Conservation (phyloP, 176 grass and related monocot species). For the Zoysia pacifica region DNA sequence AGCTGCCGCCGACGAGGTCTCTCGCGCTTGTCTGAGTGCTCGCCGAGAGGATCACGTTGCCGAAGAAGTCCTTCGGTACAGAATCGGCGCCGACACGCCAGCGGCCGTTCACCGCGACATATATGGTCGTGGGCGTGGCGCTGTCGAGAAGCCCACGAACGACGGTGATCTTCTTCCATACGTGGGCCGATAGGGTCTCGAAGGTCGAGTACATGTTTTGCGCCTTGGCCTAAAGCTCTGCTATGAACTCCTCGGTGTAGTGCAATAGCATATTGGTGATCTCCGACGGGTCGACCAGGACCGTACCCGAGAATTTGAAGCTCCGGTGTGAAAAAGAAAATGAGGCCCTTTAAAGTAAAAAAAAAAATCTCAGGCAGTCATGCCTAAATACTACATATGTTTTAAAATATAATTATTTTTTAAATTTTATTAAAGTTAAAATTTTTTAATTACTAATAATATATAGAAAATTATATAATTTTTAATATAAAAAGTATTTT, state of each 20-base stretch:
- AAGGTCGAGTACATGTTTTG: slow-evolving; percentile 54
- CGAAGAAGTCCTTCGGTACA: slow-evolving; percentile 38
- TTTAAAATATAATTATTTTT: too few species aligned
- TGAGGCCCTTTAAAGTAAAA: too few species aligned
- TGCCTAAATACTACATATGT: too few species aligned
- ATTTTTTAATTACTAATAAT: too few species aligned
- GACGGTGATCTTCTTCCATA: slow-evolving; percentile 60
- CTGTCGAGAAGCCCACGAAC: slow-evolving; percentile 27
- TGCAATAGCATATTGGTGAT: slow-evolving; percentile 48
- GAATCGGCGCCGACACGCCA: slow-evolving; percentile 4
- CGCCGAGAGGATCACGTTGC: slow-evolving; percentile 50
- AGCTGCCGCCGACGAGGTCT: neutral
- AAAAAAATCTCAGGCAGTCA: too few species aligned
- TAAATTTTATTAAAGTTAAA: too few species aligned
- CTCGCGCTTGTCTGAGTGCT: slow-evolving; percentile 3
- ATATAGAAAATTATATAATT: too few species aligned
- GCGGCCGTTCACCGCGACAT: slow-evolving; percentile 50
- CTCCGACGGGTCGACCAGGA: slow-evolving; percentile 16
- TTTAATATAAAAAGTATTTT: too few species aligned
- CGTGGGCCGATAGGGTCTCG: slow-evolving; percentile 47
- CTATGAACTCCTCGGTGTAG: slow-evolving; percentile 27
- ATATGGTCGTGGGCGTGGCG: slow-evolving; percentile 26
- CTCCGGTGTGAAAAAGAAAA: neutral
- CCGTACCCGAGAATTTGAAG: too few species aligned
- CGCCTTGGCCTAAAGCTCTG: slow-evolving; percentile 33